Evolutionary conservation across 2,329 filamentous ascomycete species (phyloP).

Genomic region (Tolypocladium nubicola): DNA sequence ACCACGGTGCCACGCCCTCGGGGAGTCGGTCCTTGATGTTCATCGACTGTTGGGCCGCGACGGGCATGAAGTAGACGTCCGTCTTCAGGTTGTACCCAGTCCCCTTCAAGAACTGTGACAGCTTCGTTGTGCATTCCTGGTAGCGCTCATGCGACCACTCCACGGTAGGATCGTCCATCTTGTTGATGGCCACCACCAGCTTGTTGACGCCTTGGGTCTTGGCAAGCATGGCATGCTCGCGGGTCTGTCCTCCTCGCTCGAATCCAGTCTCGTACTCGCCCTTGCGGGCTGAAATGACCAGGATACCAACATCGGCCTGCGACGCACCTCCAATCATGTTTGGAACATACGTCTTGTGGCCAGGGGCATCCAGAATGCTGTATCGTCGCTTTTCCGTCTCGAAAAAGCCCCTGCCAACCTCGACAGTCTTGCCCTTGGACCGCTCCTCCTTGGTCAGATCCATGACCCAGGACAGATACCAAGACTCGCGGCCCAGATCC

Average conservation of each 20-base stretch:
- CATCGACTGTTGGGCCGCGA: conserved; percentile 76
- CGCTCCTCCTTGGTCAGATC: conserved; percentile 96
- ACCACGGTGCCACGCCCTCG: conserved; percentile 69
- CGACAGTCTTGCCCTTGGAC: conserved; percentile 93
- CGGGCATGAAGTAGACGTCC: conserved; percentile 91
- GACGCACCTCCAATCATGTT: conserved; percentile 97
- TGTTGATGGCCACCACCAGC: conserved; percentile 90
- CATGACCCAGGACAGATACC: conserved; percentile 97
- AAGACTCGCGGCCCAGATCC: conserved; percentile 91
- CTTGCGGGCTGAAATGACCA: conserved; percentile 94
- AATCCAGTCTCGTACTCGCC: conserved; percentile 99
- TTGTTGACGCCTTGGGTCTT: conserved; percentile 99
- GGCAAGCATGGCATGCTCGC: conserved; percentile 94
- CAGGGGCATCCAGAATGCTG: conserved; percentile 92
- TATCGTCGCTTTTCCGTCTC: conserved; percentile 95
- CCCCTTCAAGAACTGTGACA: conserved; percentile 77
- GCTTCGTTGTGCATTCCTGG: conserved; percentile 85
- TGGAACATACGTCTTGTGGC: conserved; percentile 95
- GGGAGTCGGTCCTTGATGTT: conserved; percentile 86
- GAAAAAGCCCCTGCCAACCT: conserved; percentile 92
- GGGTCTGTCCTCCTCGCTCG: conserved; percentile 88
- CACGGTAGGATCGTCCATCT: conserved; percentile 97
- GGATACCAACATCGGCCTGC: conserved; percentile 85
- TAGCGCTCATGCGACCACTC: conserved; percentile 91
- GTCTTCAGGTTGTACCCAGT: conserved; percentile 92